Evolutionary conservation across 2,329 filamentous ascomycete species (phyloP), one percentile per base, ranked within the genome.

Genomic region (Nothophaeocryptopus gaeumannii): DNA sequence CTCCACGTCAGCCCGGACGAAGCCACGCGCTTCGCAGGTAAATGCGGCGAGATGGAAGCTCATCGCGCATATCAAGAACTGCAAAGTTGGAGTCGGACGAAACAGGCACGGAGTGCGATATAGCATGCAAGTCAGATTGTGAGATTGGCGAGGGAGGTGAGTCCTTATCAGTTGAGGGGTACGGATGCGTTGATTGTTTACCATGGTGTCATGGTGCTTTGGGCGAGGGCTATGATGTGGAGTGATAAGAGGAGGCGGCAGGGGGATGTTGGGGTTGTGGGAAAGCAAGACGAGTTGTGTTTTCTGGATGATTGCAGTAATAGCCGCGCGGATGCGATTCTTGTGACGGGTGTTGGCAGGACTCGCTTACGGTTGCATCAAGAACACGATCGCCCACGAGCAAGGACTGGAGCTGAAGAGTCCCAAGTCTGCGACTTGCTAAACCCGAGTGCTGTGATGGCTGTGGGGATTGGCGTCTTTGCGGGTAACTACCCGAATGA

Each of bases 401-500:
- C 38, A 15, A 11, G 11, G 5, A 40, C 14, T 38, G 38, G 20
- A n/a, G n/a, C 14, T 32, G 20, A 29, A 15, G 16, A 30, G 7
- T 29, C 8, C 31, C 37, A 52, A 15, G 26, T 32, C 33, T 50
- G 53, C 37, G 54, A 59, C 30, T 16, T 58, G 12, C 37, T 48
- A 11, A 42, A 59, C 33, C 53, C 55, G 9, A 45, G 52, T 20
- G 34, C 42, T 30, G 51, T 61, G 2, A 56, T 60, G 53, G 39
- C 32, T 9, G 44, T 61, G 10, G 55, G 57, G 2, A 48, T 55
- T 10, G 37, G 39, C 5, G 50, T 56, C 12, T 46, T 59, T 10
- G 58, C 59, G 44, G 49, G 43, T 1, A 62, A 60, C 40, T 55
- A 53, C 42, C 56, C 58, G 4, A 54, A 54, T 12, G 53, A 59